Conservation (phyloP, 2,329 filamentous ascomycete genomes). For the Fusarium duplospermum region DNA sequence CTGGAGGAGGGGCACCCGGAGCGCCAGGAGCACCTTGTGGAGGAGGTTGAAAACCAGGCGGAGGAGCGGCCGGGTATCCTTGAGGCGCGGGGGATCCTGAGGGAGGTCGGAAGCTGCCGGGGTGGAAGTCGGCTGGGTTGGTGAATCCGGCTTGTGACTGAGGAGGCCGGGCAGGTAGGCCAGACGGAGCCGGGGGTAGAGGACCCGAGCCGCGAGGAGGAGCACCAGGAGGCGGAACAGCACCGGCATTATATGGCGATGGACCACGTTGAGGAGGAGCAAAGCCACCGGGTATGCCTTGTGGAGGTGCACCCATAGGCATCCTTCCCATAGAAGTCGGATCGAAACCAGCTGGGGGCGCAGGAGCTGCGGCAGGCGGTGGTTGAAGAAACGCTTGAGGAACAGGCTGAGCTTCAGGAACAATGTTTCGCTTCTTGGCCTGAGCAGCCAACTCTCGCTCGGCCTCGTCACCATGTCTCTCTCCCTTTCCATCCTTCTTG, state of each 20-base stretch:
- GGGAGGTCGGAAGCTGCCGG: slow-evolving; percentile 55
- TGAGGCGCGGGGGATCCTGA: slow-evolving; percentile 51
- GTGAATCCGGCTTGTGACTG: slow-evolving; percentile 58
- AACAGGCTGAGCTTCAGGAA: slow-evolving; percentile 80
- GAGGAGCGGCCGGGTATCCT: slow-evolving; percentile 54
- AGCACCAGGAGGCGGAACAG: slow-evolving; percentile 40
- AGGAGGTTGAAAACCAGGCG: slow-evolving; percentile 54
- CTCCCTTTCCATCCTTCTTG: slow-evolving; percentile 98
- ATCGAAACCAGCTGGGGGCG: slow-evolving; percentile 50
- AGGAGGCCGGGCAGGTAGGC: slow-evolving; percentile 62
- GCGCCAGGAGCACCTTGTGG: slow-evolving; percentile 49
- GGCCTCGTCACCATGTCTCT: slow-evolving; percentile 93
- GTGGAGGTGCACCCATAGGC: slow-evolving; percentile 46
- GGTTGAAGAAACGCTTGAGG: slow-evolving; percentile 75
- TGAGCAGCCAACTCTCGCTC: slow-evolving; percentile 92
- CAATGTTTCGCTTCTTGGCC: slow-evolving; percentile 93
- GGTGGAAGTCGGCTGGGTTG: slow-evolving; percentile 62
- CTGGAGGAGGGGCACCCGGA: slow-evolving; percentile 54
- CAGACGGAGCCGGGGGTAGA: slow-evolving; percentile 62
- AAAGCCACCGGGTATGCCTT: slow-evolving; percentile 53
- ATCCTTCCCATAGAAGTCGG: slow-evolving; percentile 47
- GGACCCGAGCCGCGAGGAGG: slow-evolving; percentile 48
- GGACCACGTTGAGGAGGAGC: slow-evolving; percentile 51
- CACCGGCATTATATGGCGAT: slow-evolving; percentile 48
- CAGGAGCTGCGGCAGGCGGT: slow-evolving; percentile 41